These are phyloP conservation scores for Oryza longistaminata DNA, from an alignment of 176 grass and related monocot genomes.

Conservation along the genomic window DNA sequence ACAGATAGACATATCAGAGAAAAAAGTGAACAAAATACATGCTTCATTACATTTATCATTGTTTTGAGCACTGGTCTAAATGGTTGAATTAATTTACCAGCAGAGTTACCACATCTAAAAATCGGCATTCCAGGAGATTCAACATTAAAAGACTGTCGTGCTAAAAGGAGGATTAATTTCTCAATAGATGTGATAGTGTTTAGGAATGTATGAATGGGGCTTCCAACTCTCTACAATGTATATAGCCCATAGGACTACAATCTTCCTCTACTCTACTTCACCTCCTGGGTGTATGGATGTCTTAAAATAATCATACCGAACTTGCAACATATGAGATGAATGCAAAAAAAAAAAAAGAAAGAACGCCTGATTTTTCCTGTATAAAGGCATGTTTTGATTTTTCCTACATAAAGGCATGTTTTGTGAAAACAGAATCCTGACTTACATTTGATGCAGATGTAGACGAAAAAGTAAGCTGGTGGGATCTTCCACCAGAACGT, in stretches of 20 bases:
- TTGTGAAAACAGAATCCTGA: not conserved
- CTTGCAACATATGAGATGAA: not conserved
- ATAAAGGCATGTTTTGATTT: not conserved
- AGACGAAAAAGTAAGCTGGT: conserved; percentile 60
- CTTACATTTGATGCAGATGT: conserved; percentile 62
- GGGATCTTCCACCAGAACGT: conserved; percentile 63
- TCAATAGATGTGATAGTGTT: not conserved
- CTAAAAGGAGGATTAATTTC: not conserved
- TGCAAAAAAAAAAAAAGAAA: not conserved
- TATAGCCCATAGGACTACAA: not conserved
- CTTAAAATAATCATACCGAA: not conserved
- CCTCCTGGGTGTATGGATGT: not conserved
- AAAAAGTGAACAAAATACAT: conserved; percentile 1
- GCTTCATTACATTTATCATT: not conserved
- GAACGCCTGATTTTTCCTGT: not conserved
- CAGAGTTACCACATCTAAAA: not conserved
- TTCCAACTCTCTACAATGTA: not conserved
- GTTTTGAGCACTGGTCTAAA: not conserved
- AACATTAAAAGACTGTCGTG: not conserved
- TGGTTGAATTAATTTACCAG: not conserved
- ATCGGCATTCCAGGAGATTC: not conserved
- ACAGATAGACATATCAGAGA: not conserved
- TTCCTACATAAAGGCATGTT: not conserved
- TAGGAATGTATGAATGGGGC: not conserved
- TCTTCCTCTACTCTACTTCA: not conserved